Evolutionary conservation across 2,329 filamentous ascomycete species (phyloP).

Genomic region (Chaetomiaceae sp.): DNA sequence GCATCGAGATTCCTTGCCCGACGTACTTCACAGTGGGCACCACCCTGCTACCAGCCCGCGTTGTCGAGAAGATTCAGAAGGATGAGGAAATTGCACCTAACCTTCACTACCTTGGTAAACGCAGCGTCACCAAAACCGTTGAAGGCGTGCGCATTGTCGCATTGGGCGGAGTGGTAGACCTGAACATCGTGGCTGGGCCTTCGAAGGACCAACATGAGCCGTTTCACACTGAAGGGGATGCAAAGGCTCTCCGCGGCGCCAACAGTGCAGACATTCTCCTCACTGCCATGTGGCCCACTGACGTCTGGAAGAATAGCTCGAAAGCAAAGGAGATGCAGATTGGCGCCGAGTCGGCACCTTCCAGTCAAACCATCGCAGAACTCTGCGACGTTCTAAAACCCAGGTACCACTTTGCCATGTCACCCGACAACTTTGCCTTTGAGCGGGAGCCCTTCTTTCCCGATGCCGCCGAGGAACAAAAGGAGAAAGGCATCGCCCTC

Average conservation of each 20-base stretch:
- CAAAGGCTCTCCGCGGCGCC: conserved; percentile 68
- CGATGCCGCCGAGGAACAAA: conserved; percentile 39
- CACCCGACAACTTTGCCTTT: conserved; percentile 64
- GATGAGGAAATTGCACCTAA: conserved; percentile 81
- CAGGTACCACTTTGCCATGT: conserved; percentile 82
- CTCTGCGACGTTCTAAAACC: conserved; percentile 76
- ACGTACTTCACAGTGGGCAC: conserved; percentile 87
- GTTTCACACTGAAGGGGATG: conserved; percentile 72
- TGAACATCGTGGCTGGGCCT: conserved; percentile 55
- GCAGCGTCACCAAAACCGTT: conserved; percentile 80
- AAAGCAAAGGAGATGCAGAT: conserved; percentile 53
- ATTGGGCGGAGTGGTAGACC: conserved; percentile 69
- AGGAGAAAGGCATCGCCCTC: conserved; percentile 50
- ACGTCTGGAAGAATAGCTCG: conserved; percentile 63
- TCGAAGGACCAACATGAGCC: conserved; percentile 73
- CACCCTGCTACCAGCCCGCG: conserved; percentile 62
- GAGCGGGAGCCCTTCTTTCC: conserved; percentile 93
- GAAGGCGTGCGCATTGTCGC: conserved; percentile 86
- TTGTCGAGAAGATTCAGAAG: conserved; percentile 69
- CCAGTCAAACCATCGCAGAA: conserved; percentile 68
- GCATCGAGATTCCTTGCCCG: conserved; percentile 69
- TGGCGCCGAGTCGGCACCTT: conserved; percentile 47
- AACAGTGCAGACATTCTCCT: conserved; percentile 81
- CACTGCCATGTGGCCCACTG: conserved; percentile 79
- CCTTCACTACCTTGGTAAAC: conserved; percentile 82